Base-by-base conservation (phyloP, 352 stramenopile species). In the Globisporangium spinosum region DNA sequence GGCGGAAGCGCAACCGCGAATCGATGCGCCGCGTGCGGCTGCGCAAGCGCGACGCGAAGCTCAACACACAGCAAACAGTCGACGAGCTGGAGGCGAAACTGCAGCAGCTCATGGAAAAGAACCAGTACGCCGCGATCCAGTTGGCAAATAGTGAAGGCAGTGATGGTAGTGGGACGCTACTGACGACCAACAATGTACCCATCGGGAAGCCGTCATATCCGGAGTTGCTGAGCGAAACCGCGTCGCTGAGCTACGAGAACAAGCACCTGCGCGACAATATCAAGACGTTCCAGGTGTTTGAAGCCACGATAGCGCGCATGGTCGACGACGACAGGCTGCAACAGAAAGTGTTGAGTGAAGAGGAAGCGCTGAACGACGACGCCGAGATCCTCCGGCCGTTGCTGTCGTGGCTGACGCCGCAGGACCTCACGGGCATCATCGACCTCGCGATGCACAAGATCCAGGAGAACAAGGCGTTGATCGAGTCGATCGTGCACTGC, bases 1-100 rank as follows among this genome's bases (percentile, higher is more conserved):
- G 73, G 10, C 68, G 74, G 2, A 68, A 68, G 60, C 71, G 71
- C 40, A 80, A 80, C 32, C 65, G 74, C 45, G 74, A 77, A 29
- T 75, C 71, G 29, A 80, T 80, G 74, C 74, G 69, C 8, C 74
- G 71, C 32, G 74, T 70, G 32, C 62, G 68, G 1, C 55, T 60
- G 47, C 71, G 74, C 49, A 73, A 76, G 65, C 66, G 65, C 17
- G 66, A 67, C n/a, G 64, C 54, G 1, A 47, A 64, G 7, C 27
- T 61, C 29, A 49, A 60, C 23, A 57, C 67, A 49, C 67, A 70
- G 55, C 47, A 68, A 22, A 62, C 40, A 15, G 55, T 74, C 0
- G 55, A 55, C 27, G 45, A 64, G 32, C 71, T 77, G 2, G 58
- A 77, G 43, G 23, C 20, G 55, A 58, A 69, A 45, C 65, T 77